A percentile compares a stretch with the other conserved stretches of the same genome.
Evolutionary conservation across 2,329 filamentous ascomycete species (phyloP).

Genomic region (Colletotrichum graminicola): DNA sequence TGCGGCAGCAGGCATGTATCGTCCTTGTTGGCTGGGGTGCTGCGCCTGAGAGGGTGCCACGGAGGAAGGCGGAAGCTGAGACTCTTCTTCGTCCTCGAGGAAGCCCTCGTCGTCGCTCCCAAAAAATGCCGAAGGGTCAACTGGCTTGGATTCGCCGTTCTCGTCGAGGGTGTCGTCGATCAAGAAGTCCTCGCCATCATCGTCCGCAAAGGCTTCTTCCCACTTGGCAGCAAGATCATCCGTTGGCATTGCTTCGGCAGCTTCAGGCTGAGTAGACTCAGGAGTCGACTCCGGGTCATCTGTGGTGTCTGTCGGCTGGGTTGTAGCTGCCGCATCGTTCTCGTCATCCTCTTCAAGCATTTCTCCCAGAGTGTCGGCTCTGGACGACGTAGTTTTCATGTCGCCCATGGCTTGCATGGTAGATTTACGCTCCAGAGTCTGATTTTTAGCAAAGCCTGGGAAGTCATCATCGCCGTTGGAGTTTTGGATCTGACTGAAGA

Average conservation of each 20-base stretch:
- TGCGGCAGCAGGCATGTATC: conserved; percentile 34
- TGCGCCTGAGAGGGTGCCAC: conserved; percentile 20
- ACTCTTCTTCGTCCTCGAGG: conserved; percentile 74
- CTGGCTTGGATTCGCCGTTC: conserved; percentile 56
- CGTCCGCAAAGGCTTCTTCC: conserved; percentile 82
- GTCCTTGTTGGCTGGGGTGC: conserved; percentile 34
- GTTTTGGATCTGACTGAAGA: conserved; percentile 68
- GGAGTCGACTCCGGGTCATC: neutral
- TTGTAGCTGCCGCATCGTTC: conserved; percentile 42
- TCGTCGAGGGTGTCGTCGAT: conserved; percentile 66
- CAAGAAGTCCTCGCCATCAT: conserved; percentile 76
- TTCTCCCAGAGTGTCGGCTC: conserved; percentile 46
- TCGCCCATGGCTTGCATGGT: conserved; percentile 74
- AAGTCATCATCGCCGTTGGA: conserved; percentile 47
- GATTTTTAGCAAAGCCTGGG: conserved; percentile 45
- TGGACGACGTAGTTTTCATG: conserved; percentile 52
- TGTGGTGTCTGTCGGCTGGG: neutral
- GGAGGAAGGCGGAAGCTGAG: conserved; percentile 43
- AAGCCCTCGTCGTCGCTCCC: conserved; percentile 90
- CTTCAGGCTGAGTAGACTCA: conserved; percentile 39
- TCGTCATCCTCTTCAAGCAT: conserved; percentile 51
- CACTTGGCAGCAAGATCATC: conserved; percentile 84
- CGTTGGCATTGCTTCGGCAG: conserved; percentile 49
- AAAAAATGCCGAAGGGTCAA: conserved; percentile 76
- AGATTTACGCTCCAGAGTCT: conserved; percentile 73